phyloP scores from a whole-genome alignment of 2,329 filamentous ascomycete genomes.

The Neopestalotiopsis clavispora region DNA sequence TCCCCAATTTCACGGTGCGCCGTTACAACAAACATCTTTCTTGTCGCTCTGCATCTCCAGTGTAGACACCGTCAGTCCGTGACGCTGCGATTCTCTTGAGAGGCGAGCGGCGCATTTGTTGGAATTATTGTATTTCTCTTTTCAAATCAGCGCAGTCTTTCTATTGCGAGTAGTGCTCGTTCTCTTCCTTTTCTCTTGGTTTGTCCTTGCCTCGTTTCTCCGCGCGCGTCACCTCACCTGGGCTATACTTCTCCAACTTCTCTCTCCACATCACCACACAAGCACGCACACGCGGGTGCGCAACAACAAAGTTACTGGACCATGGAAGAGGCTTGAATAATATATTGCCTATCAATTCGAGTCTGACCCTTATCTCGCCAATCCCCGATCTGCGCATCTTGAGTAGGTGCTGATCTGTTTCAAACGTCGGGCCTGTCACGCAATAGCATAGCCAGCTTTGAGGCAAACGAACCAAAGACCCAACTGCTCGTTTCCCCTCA shows the following conservation, averaged over 20 bases:
- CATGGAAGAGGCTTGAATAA: slow-evolving; percentile 6
- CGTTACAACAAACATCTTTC: slow-evolving; percentile 2
- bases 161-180: not conserved
- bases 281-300: not conserved
- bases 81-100: not conserved
- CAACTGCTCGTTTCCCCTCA: not conserved
- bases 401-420: not conserved
- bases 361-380: not conserved
- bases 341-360: slow-evolving; percentile 4
- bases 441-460: not conserved
- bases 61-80: not conserved
- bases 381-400: not conserved
- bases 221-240: slow-evolving; percentile 8
- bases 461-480: not conserved
- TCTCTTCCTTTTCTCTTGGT: not conserved
- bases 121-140: not conserved
- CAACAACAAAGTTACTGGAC: not conserved
- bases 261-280: slow-evolving; percentile 3
- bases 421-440: not conserved
- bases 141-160: not conserved
- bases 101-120: not conserved
- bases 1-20: not conserved
- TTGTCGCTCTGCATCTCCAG: not conserved
- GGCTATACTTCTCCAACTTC: slow-evolving; percentile 8
- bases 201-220: slow-evolving; percentile 2